Evolutionary conservation across 441 rosid species (phyloP).

Genomic region (Populus hybrid): DNA sequence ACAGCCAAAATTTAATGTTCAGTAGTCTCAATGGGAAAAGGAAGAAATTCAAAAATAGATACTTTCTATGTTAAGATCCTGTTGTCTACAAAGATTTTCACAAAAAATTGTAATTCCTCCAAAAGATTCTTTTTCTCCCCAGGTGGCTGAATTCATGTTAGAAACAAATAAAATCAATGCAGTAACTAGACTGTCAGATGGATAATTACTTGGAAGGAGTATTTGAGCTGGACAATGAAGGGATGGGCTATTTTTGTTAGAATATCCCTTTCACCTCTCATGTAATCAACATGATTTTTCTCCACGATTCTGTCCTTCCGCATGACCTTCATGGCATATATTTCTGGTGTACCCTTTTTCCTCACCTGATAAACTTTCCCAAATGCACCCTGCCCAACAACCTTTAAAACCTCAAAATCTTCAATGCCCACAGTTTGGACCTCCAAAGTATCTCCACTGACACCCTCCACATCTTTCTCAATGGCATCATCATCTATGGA

Average conservation of each 20-base stretch:
- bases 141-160: not conserved
- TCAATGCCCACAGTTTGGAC: conserved; percentile 54
- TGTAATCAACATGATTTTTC: conserved; percentile 88
- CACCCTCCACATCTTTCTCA: conserved; percentile 26
- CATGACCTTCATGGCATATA: conserved; percentile 97
- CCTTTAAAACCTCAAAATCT: conserved; percentile 83
- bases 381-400: conserved; percentile 96
- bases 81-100: not conserved
- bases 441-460: conserved; percentile 26
- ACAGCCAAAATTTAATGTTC: conserved; percentile 1
- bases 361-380: conserved; percentile 93
- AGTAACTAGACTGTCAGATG: not conserved
- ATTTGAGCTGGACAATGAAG: conserved; percentile 82
- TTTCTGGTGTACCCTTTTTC: conserved; percentile 74
- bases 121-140: not conserved
- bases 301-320: conserved; percentile 91
- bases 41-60: not conserved
- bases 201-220: conserved; percentile 76
- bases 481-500: conserved; percentile 26
- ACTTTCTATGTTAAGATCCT: not conserved
- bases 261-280: conserved; percentile 95
- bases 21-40: not conserved
- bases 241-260: conserved; percentile 83
- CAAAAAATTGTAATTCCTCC: not conserved
- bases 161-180: not conserved